Conservation (phyloP, 2,329 filamentous ascomycete species). For the Juglanconis sp. region DNA sequence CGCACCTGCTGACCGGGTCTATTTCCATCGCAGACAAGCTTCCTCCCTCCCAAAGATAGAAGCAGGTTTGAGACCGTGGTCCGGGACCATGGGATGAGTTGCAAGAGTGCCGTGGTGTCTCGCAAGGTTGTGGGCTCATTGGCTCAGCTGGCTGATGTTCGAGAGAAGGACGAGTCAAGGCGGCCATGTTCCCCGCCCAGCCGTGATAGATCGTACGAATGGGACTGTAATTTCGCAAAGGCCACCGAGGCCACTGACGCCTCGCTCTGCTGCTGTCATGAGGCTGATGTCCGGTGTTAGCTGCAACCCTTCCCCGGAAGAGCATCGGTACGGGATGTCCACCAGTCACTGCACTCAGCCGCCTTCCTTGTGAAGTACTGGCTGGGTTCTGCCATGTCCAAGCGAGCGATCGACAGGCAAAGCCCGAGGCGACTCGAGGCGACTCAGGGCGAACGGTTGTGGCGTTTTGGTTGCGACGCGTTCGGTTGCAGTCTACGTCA, state of each 20-base stretch:
- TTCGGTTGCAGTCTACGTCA: neutral
- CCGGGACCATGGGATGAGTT: neutral
- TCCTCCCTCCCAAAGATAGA: slow-evolving; percentile 15
- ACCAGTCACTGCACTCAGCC: no score
- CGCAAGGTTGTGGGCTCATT: slow-evolving; percentile 3
- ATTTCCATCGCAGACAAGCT: neutral
- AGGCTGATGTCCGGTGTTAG: no score
- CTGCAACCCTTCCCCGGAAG: no score
- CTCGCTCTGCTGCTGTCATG: neutral
- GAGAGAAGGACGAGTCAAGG: slow-evolving; percentile 16
- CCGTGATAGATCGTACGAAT: neutral
- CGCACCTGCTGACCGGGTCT: neutral
- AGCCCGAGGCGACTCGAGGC: no score
- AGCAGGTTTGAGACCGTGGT: neutral
- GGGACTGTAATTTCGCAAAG: neutral
- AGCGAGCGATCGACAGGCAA: no score
- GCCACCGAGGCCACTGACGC: neutral
- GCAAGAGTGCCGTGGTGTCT: neutral
- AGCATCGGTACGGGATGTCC: no score
- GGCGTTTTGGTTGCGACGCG: neutral
- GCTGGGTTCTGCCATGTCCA: no score
- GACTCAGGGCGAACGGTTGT: neutral
- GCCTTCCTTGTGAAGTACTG: no score
- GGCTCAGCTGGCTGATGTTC: slow-evolving; percentile 13
- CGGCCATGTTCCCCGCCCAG: neutral